These are phyloP conservation scores for Penicillium bialowiezense DNA, from an alignment of 495 filamentous ascomycete species.

Conservation along the genomic window DNA sequence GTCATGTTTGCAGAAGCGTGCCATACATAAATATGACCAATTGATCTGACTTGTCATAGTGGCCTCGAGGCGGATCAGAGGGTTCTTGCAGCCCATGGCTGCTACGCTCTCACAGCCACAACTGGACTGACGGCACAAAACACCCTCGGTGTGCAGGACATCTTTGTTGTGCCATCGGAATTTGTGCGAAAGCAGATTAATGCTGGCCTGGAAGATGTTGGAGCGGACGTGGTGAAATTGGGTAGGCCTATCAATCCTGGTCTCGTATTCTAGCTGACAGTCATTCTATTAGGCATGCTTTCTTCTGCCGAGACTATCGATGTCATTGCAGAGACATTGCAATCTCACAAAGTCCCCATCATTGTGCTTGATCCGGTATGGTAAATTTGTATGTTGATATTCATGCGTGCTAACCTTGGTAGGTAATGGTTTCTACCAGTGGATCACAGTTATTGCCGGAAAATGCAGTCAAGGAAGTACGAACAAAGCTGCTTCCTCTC, in stretches of 20 bases:
- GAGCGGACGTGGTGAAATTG: constrained; percentile 86
- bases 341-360: constrained; percentile 53
- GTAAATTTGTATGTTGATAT: neutral
- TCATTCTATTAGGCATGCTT: constrained; percentile 70
- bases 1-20: too few relatives aligned
- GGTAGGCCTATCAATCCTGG: constrained; percentile 48
- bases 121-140: constrained; percentile 95
- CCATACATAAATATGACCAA: too few relatives aligned
- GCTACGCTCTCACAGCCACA: constrained; percentile 95
- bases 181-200: constrained; percentile 85
- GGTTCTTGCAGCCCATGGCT: constrained; percentile 84
- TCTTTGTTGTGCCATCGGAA: constrained; percentile 72
- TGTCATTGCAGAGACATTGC: constrained; percentile 67
- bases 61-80: constrained; percentile 98
- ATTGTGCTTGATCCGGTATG: constrained; percentile 83
- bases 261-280: neutral
- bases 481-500: constrained; percentile 66
- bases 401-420: constrained; percentile 11
- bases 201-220: constrained; percentile 77
- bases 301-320: constrained; percentile 74
- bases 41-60: constrained; percentile 39
- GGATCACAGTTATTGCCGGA: constrained; percentile 73
- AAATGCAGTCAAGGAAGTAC: constrained; percentile 62
- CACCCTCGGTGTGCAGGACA: constrained; percentile 76
- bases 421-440: constrained; percentile 93